These are phyloP conservation scores for Agastache rugosa DNA, from an alignment of 257 asterid genomes.

Conservation along the genomic window DNA sequence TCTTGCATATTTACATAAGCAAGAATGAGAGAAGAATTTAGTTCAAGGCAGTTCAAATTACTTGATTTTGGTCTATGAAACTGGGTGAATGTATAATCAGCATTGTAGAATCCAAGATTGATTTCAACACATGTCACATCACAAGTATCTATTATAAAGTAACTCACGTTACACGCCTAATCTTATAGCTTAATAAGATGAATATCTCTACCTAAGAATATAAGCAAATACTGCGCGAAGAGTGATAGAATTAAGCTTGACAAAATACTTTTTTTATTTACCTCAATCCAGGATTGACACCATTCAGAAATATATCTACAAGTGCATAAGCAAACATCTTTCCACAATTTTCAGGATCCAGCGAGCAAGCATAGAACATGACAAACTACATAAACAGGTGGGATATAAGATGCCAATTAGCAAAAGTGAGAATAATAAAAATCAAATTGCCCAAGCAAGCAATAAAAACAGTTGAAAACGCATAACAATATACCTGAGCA, in stretches of 20 bases:
- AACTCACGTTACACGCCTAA: background rate
- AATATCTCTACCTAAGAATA: slow-evolving; percentile 2
- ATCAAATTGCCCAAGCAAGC: slow-evolving; percentile 10
- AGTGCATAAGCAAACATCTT: slow-evolving; percentile 58
- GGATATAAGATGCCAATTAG: slow-evolving; percentile 3
- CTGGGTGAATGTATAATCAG: background rate
- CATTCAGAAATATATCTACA: slow-evolving; percentile 53
- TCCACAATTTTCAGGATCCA: slow-evolving; percentile 91
- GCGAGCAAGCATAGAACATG: slow-evolving; percentile 90
- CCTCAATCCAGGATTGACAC: slow-evolving; percentile 71
- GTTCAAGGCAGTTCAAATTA: background rate
- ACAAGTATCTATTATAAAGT: background rate
- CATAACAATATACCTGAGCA: slow-evolving; percentile 66
- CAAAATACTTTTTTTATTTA: slow-evolving; percentile 33
- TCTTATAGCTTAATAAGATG: background rate
- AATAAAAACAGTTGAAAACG: background rate
- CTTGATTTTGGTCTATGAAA: background rate
- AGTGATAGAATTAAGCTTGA: slow-evolving; percentile 20
- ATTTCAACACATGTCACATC: background rate
- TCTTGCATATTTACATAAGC: background rate
- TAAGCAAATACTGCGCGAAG: background rate
- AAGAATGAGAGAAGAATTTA: background rate
- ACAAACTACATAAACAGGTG: slow-evolving; percentile 68
- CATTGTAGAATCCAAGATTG: background rate
- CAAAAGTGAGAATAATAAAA: slow-evolving; percentile 15